Conservation (phyloP, 192 early-diverging fungal genomes). For the Irineochytrium annulatum region DNA sequence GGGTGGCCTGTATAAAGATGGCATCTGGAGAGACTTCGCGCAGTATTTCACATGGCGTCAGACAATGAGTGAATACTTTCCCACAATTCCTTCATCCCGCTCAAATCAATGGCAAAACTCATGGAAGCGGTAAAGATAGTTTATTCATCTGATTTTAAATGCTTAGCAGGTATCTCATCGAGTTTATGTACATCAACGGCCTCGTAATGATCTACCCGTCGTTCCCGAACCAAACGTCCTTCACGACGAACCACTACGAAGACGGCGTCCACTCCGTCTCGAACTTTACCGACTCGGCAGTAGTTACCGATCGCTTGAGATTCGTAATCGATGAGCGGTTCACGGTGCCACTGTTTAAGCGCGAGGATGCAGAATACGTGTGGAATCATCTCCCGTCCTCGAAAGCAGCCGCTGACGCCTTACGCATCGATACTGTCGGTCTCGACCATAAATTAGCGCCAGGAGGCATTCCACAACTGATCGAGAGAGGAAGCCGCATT, state of each 20-base stretch:
- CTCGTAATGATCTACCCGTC: slow-evolving; percentile 27
- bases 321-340: slow-evolving; percentile 19
- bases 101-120: slow-evolving; percentile 29
- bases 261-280: slow-evolving; percentile 30
- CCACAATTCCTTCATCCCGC: slow-evolving; percentile 16
- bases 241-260: slow-evolving; percentile 41
- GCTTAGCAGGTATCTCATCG: slow-evolving; percentile 24
- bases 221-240: slow-evolving; percentile 29
- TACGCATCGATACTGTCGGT: neutral
- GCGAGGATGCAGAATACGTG: slow-evolving; percentile 1
- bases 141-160: slow-evolving; percentile 13
- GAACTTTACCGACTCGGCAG: slow-evolving; percentile 16
- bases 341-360: slow-evolving; percentile 29
- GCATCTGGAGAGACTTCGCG: slow-evolving; percentile 18
- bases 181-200: slow-evolving; percentile 29
- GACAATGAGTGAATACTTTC: neutral
- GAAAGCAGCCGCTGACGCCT: neutral
- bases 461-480: neutral
- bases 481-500: neutral
- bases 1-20: slow-evolving; percentile 28
- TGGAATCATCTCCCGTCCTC: neutral
- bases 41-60: slow-evolving; percentile 16
- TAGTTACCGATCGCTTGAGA: slow-evolving; percentile 23
- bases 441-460: neutral
- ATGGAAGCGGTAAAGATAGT: slow-evolving; percentile 30